Evolutionary conservation across 1,139 yeast species (phyloP).

Genomic region (Citeromyces hawaiiensis): DNA sequence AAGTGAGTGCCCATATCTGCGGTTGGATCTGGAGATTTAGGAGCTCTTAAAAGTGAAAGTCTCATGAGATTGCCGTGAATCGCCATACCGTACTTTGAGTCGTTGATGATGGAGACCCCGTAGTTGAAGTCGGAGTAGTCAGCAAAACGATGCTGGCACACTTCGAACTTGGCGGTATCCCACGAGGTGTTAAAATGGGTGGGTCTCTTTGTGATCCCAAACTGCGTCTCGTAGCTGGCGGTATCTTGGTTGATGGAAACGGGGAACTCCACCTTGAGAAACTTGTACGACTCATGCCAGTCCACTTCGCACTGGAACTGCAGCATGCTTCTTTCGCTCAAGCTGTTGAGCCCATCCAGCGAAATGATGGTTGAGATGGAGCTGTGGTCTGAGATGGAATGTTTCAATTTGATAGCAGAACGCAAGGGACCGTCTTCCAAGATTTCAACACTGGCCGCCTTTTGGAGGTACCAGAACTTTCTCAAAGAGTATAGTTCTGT

Average conservation of each 20-base stretch:
- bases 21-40: constrained; percentile 82
- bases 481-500: constrained; percentile 80
- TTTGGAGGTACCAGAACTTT: constrained; percentile 42
- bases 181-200: constrained; percentile 90
- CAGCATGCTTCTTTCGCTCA: constrained; percentile 17
- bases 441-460: constrained; percentile 30
- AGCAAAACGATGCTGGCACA: constrained; percentile 87
- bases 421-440: constrained; percentile 42
- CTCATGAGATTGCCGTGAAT: constrained; percentile 86
- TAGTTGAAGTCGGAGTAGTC: constrained; percentile 78
- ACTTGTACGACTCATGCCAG: constrained; percentile 84
- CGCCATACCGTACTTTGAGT: constrained; percentile 82
- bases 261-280: constrained; percentile 90
- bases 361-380: constrained; percentile 60
- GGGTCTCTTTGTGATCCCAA: constrained; percentile 81
- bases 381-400: constrained; percentile 41
- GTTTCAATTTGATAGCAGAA: constrained; percentile 48
- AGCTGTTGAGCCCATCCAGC: constrained; percentile 36
- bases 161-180: constrained; percentile 96
- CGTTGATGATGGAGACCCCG: constrained; percentile 81
- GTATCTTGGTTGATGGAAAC: constrained; percentile 63
- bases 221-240: constrained; percentile 88
- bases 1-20: constrained; percentile 90
- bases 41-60: constrained; percentile 67
- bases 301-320: constrained; percentile 58